Conservation (phyloP, 345 rosid species). For the Odontarrhena argentea region DNA sequence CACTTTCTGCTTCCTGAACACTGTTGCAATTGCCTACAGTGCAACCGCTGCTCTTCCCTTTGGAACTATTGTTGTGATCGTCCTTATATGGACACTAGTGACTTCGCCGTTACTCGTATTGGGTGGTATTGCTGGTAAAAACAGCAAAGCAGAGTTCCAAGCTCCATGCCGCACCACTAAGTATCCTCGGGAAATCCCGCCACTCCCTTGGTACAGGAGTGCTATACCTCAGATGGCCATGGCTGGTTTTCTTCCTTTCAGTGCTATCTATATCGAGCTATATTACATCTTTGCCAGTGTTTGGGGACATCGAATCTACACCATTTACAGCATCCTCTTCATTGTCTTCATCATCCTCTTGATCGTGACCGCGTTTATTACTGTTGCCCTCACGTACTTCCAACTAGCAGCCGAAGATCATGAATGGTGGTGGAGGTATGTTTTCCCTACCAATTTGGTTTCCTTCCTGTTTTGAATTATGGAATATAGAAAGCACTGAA, state of each 20-base stretch:
- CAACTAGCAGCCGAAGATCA: conserved; percentile 92
- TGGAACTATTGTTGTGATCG: conserved; percentile 83
- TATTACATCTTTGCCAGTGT: conserved; percentile 81
- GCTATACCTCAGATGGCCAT: conserved; percentile 91
- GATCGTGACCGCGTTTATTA: conserved; percentile 81
- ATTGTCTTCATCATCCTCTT: conserved; percentile 73
- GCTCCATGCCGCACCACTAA: conserved; percentile 90
- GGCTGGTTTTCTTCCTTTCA: conserved; percentile 81
- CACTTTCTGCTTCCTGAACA: conserved; percentile 87
- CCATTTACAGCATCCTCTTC: conserved; percentile 76
- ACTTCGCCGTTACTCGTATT: conserved; percentile 82
- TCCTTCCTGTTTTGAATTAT: not conserved
- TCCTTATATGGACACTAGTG: conserved; percentile 82
- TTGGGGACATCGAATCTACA: conserved; percentile 82
- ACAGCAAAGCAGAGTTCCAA: conserved; percentile 88
- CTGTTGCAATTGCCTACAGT: conserved; percentile 78
- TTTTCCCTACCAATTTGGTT: not conserved
- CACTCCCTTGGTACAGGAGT: conserved; percentile 81
- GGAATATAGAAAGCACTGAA: not conserved
- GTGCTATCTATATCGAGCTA: conserved; percentile 78
- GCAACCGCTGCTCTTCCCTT: conserved; percentile 89
- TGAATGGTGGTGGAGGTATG: conserved; percentile 96
- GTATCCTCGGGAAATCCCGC: conserved; percentile 82
- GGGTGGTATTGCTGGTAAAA: conserved; percentile 95
- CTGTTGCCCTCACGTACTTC: conserved; percentile 84